Percentiles rank a stretch among this genome's conserved stretches.
These are phyloP conservation scores for Mycena indigotica DNA, from an alignment of 768 basidiomycete genomes.

Conservation along the genomic window DNA sequence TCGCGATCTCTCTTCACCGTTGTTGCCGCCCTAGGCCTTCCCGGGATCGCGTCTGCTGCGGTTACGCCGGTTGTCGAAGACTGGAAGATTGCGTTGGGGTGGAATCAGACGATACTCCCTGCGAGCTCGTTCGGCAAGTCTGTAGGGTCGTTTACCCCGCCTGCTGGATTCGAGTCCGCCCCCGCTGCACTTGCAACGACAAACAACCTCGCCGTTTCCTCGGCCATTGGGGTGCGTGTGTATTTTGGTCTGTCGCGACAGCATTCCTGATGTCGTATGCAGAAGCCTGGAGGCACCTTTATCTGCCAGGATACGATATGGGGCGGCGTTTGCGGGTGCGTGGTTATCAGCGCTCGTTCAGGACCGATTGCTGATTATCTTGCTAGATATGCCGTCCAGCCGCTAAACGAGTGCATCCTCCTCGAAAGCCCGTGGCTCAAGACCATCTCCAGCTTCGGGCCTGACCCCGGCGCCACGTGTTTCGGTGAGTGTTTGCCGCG, in stretches of 20 bases:
- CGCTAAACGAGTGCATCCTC: conserved; percentile 22
- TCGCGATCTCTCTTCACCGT: background rate
- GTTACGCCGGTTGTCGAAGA: background rate
- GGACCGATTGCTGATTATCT: background rate
- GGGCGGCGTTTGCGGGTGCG: conserved; percentile 20
- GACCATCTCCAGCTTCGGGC: conserved; percentile 19
- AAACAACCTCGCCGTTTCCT: background rate
- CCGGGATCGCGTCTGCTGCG: background rate
- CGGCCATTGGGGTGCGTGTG: conserved; percentile 12
- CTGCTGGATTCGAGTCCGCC: background rate
- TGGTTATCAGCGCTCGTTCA: background rate
- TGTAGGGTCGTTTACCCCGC: conserved; percentile 16
- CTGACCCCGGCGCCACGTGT: conserved; percentile 20
- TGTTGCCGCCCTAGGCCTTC: background rate
- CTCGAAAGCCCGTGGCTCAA: conserved; percentile 17
- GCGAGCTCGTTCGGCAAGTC: conserved; percentile 4
- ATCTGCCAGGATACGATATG: conserved; percentile 15
- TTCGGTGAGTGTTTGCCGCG: conserved; percentile 13
- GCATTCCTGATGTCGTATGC: background rate
- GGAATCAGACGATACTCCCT: conserved; percentile 19
- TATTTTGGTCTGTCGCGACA: background rate
- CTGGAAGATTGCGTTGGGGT: conserved; percentile 7
- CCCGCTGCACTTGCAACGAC: background rate
- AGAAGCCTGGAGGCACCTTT: conserved; percentile 22
- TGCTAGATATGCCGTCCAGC: conserved; percentile 19